Evolutionary conservation across 2,329 filamentous ascomycete genomes (phyloP), one percentile per base, ranked within the genome.

Genomic region (Phialophora macrospora): DNA sequence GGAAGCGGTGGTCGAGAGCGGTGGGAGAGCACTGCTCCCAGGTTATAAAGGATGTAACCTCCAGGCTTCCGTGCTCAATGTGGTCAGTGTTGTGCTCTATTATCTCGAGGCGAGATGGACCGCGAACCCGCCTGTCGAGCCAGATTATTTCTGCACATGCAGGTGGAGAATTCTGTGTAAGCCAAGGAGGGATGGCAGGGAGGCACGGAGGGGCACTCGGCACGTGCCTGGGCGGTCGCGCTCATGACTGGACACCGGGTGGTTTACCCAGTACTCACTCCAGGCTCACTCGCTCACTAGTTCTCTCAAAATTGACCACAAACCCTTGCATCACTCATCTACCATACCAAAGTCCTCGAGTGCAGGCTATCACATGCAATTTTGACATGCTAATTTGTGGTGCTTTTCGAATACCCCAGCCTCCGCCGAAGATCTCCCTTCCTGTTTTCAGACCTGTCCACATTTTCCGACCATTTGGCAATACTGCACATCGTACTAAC

Each of bases 21-120:
- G 58, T 41, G 51, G 51, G 63, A 65, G 63, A 65, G 58, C 63
- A 62, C n/a, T 51, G 64, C 64, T 63, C 64, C 60, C 64, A 57
- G 38, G 58, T 30, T 34, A 17, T n/a, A 51, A 49, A 46, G 32
- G 20, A 22, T 46, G 34, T 30, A 26, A 62, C 51, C 49, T 32
- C 38, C 22, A 28, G 22, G 20, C 22, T 38, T 55, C 59, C 38
- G 49, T 60, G 58, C 58, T 52, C 24, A 60, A 60, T 54, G 46
- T 52, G 58, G 46, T 49, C 46, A 30, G 22, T 49, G 48, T 60
- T 30, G 28, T 60, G 32, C n/a, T 54, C 28, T 60, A 24, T 9
- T 22, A 52, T 52, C 11, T 60, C 28, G 44, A 60, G 46, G 58
- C 58, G 58, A 28, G 11, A n/a, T 44, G 26, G 28, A 24, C 11